Evolutionary conservation across 2,329 filamentous ascomycete genomes (phyloP), one percentile per base, ranked within the genome.

Genomic region (Thielaviopsis ethacetica): DNA sequence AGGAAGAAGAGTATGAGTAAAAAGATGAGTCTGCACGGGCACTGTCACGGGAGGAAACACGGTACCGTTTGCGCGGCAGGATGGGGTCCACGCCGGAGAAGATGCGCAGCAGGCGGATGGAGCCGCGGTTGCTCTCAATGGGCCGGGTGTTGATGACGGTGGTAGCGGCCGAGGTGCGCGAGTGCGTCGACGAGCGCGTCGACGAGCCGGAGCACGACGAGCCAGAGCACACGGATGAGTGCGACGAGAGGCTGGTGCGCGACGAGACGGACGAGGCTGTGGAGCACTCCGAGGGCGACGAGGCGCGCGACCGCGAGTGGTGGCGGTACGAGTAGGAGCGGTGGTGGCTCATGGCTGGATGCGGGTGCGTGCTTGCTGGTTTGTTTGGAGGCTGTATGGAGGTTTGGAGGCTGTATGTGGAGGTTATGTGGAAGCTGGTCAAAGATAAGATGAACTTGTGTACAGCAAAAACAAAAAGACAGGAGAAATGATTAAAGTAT

Each of bases 31-130:
- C 54, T 17, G 22, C 54, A 19, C 27, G 41, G 6, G 44, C 41
- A 10, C 22, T 53, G 24, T 56, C 56, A 22, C 53, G 53, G 2
- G 56, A 53, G 15, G 56, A 52, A 15, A 55, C 26, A 26, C 56
- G 53, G 30, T 58, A 51, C 26, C 53, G 38, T 47, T 44, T 38
- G 17, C 52, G 59, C 9, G 56, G 56, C 44, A 61, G 50, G 53
- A 61, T 61, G 47, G 59, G 59, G n/a, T 61, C 59, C 26, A 61
- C 44, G 57, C 59, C 59, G 17, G 59, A 61, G 49, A 61, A 61
- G 53, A 61, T 61, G 56, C 59, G 59, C 19, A 61, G 59, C 44
- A 61, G 47, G 24, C 56, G 59, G 22, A 61, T 56, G 19, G 56
- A 56, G 15, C 47, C 47, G 44, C 52, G 44, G 30, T 58, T 30